Evolutionary conservation across 768 basidiomycete genomes (phyloP).

Genomic region (Rhodosporidiobolus odoratus): DNA sequence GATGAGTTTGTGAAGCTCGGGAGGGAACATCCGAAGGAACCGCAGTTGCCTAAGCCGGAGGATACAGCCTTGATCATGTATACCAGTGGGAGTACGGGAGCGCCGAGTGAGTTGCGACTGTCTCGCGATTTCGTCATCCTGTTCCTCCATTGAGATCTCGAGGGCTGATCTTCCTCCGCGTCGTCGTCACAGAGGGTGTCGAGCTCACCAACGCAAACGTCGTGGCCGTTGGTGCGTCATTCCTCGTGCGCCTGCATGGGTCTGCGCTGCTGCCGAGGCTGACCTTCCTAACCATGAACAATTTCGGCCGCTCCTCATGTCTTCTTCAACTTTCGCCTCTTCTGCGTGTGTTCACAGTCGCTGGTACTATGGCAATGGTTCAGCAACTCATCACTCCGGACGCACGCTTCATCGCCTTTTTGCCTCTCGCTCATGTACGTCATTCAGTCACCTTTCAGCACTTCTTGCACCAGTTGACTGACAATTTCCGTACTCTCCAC

Average conservation of each 20-base stretch:
- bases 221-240: slow-evolving; percentile 68
- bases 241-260: slow-evolving; percentile 48
- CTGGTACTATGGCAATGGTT: slow-evolving; percentile 12
- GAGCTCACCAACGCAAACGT: slow-evolving; percentile 80
- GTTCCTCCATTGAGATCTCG: neutral
- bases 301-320: too few species aligned
- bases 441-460: neutral
- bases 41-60: slow-evolving; percentile 53
- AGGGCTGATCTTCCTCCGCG: too few species aligned
- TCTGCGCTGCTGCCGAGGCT: too few species aligned
- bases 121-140: too few species aligned
- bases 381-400: slow-evolving; percentile 29
- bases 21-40: slow-evolving; percentile 53
- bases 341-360: slow-evolving; percentile 12
- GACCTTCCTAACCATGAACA: too few species aligned
- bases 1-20: slow-evolving; percentile 68
- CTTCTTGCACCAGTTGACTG: too few species aligned
- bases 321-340: neutral
- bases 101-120: neutral
- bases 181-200: slow-evolving; percentile 70
- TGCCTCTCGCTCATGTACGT: slow-evolving; percentile 46
- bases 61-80: slow-evolving; percentile 70
- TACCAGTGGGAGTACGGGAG: slow-evolving; percentile 51
- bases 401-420: slow-evolving; percentile 68
- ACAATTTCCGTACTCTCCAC: too few species aligned